Percentiles rank a stretch among this genome's conserved stretches.
These are phyloP conservation scores for Candida germanica DNA, from an alignment of 805 yeast species.

Conservation along the genomic window DNA sequence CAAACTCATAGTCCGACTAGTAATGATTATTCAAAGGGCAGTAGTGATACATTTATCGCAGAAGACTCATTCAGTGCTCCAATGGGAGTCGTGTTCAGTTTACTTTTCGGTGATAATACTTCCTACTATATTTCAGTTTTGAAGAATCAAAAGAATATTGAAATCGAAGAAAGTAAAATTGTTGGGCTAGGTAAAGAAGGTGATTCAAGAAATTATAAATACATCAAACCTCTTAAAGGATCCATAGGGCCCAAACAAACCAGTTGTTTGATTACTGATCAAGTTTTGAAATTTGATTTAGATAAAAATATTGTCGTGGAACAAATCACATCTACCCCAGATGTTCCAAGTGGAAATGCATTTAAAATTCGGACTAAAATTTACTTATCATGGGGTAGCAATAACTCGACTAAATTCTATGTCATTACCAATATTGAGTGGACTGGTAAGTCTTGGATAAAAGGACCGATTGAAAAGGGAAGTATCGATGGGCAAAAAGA, in stretches of 20 bases:
- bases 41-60: conserved; percentile 52
- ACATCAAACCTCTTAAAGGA: conserved; percentile 61
- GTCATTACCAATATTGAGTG: conserved; percentile 61
- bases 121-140: conserved; percentile 43
- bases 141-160: conserved; percentile 61
- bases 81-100: conserved; percentile 53
- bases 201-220: conserved; percentile 49
- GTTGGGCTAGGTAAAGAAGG: conserved; percentile 21
- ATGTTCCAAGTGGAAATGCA: conserved; percentile 76
- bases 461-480: conserved; percentile 71
- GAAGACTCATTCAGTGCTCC: conserved; percentile 61
- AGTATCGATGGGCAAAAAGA: conserved; percentile 70
- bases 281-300: conserved; percentile 50
- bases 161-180: conserved; percentile 48
- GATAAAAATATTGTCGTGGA: conserved; percentile 46
- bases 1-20: conserved; percentile 49
- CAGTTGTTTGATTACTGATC: conserved; percentile 59
- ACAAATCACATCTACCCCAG: conserved; percentile 68
- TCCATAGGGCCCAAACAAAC: conserved; percentile 80
- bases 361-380: conserved; percentile 60
- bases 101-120: conserved; percentile 63
- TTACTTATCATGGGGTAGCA: conserved; percentile 60
- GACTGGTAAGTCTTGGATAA: conserved; percentile 78
- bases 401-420: conserved; percentile 50
- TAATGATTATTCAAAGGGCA: conserved; percentile 39